Evolutionary conservation across 2,329 filamentous ascomycete genomes (phyloP), one percentile per base, ranked within the genome.

Genomic region (Alternaria hordeiaustralica): DNA sequence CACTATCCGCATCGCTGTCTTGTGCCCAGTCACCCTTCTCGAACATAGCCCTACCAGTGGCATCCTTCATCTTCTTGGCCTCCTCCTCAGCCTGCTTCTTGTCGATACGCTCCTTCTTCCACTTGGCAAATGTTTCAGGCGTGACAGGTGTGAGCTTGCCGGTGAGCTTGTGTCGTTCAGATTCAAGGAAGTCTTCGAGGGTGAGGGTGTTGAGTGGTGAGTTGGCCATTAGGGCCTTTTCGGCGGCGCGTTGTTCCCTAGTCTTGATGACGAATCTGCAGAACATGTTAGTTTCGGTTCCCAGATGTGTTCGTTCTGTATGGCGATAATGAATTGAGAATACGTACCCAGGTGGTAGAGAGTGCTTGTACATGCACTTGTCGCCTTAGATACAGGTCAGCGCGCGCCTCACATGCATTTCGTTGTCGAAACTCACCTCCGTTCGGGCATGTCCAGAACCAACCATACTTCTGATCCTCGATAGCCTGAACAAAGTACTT

Each of bases 391-490:
- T 41, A 13, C 30, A 25, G 28, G 49, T 53, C 49, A 53, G 49
- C 49, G 13, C 36, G 28, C 10, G 18, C 23, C 13, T 23, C 49
- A 25, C 20, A 53, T 36, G 13, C 30, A 41, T 53, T 53, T n/a
- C 18, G 49, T 53, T 41, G 49, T 25, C 20, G 28, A 53, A 12
- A 23, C 30, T 53, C 36, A 53, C 49, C 95, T 69, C 94, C 94
- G 77, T 98, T 98, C 50, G 96, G 96, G 87, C 96, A 99, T 63
- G 89, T 87, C 96, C 96, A 99, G 83, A 99, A 98, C 96, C 96
- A 99, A 67, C 96, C 96, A 76, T 99, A 99, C 82, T 98, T 99
- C 75, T 94, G 92, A 78, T 99, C 96, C 83, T 99, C 96, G 67
- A 99, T 96, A 25, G 96, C 96, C 71, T 94, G 90, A 79, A 98